These are phyloP conservation scores for Xylaria nigripes DNA, from an alignment of 495 filamentous ascomycete species.

Conservation along the genomic window DNA sequence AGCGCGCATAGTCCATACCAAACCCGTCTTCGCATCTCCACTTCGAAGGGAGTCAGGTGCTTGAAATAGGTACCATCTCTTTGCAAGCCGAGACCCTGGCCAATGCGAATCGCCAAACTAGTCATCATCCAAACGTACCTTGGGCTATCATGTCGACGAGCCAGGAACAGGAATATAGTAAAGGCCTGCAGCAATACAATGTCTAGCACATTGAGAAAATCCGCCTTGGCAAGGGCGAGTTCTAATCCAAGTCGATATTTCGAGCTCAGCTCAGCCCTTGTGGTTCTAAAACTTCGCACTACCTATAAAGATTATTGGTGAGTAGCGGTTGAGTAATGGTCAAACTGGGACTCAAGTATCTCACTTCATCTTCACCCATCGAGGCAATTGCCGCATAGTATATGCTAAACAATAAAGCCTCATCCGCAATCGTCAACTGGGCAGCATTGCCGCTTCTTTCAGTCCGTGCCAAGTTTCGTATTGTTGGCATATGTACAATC, in stretches of 20 bases:
- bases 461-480: slow-evolving; percentile 38
- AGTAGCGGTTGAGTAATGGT: not conserved
- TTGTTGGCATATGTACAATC: slow-evolving; percentile 46
- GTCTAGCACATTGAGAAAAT: slow-evolving; percentile 39
- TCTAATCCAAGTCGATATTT: slow-evolving; percentile 49
- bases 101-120: slow-evolving; percentile 42
- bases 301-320: slow-evolving; percentile 24
- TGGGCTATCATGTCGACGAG: slow-evolving; percentile 43
- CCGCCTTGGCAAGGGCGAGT: slow-evolving; percentile 45
- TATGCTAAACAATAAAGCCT: slow-evolving; percentile 53
- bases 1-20: slow-evolving; percentile 40
- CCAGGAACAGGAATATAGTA: slow-evolving; percentile 38
- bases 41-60: slow-evolving; percentile 39
- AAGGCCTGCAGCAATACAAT: slow-evolving; percentile 43
- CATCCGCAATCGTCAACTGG: slow-evolving; percentile 34
- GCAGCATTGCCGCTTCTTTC: slow-evolving; percentile 28
- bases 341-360: slow-evolving; percentile 2
- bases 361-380: slow-evolving; percentile 49
- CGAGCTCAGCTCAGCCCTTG: slow-evolving; percentile 41
- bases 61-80: slow-evolving; percentile 35
- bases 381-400: slow-evolving; percentile 52
- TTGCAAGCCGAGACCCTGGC: slow-evolving; percentile 42
- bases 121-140: slow-evolving; percentile 49
- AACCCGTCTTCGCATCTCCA: slow-evolving; percentile 40
- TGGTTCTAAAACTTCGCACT: slow-evolving; percentile 39